Conservation (phyloP, 331 rosid species). For the Stylosanthes scabra region DNA sequence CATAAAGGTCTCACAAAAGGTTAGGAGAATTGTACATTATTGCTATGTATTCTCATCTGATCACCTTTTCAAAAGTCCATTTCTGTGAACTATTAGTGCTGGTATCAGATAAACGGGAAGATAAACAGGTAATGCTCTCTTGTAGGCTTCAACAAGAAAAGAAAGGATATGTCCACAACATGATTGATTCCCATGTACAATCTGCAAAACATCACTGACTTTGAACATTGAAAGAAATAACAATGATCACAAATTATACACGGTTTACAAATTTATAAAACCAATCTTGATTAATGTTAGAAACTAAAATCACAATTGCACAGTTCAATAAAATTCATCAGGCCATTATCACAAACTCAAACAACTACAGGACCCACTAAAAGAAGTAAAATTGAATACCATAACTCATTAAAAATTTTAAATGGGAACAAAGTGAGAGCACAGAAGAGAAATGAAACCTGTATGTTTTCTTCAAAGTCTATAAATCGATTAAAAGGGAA, state of each 20-base stretch:
- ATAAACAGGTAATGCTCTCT: constrained; percentile 93
- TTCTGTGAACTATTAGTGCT: constrained; percentile 92
- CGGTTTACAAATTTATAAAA: constrained; percentile 11
- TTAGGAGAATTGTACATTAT: constrained; percentile 13
- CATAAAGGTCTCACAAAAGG: constrained; percentile 11
- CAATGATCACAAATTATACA: constrained; percentile 15
- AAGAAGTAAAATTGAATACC: not conserved
- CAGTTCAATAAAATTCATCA: constrained; percentile 23
- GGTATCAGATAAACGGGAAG: constrained; percentile 96
- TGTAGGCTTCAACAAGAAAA: constrained; percentile 83
- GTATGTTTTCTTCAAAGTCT: constrained; percentile 11
- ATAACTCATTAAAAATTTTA: constrained; percentile 12
- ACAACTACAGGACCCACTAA: not conserved
- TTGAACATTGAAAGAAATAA: constrained; percentile 27
- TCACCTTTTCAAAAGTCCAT: constrained; percentile 84
- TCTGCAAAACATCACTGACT: constrained; percentile 60
- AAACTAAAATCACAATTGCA: constrained; percentile 11
- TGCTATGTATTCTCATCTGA: constrained; percentile 22
- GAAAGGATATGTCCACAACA: constrained; percentile 76
- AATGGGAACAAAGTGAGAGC: not conserved
- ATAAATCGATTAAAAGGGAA: not conserved
- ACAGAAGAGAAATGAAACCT: constrained; percentile 1
- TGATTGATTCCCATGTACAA: constrained; percentile 87
- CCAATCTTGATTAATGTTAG: constrained; percentile 18
- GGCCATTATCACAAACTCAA: constrained; percentile 27